Percentiles rank a stretch among this genome's conserved stretches.
phyloP scores from a whole-genome alignment of 352 stramenopile species.

The Hyphochytrium catenoides region DNA sequence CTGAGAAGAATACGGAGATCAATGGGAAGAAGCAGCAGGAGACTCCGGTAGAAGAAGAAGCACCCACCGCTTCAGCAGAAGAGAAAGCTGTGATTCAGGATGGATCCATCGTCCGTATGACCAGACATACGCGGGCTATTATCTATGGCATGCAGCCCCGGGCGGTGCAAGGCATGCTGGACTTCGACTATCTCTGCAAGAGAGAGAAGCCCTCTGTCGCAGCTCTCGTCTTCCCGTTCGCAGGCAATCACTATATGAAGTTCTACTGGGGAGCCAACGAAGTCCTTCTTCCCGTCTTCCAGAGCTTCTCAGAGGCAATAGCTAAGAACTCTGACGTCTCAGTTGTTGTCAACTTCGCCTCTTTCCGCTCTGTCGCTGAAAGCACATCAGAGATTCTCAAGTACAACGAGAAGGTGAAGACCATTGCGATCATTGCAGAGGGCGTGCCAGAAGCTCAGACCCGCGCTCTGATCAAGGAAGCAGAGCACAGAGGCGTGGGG shows the following conservation, averaged over 20 bases:
- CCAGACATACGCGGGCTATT: conserved; percentile 65
- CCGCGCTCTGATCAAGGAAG: conserved; percentile 76
- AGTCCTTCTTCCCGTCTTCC: conserved; percentile 73
- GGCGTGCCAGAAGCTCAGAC: conserved; percentile 86
- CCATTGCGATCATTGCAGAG: conserved; percentile 89
- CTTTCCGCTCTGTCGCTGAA: conserved; percentile 84
- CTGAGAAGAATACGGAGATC: conserved; percentile 8
- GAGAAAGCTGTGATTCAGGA: conserved; percentile 33
- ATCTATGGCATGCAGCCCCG: conserved; percentile 83
- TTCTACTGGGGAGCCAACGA: conserved; percentile 92
- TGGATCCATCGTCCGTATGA: conserved; percentile 55
- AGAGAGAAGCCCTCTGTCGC: conserved; percentile 76
- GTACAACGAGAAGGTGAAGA: conserved; percentile 75
- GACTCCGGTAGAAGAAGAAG: not conserved
- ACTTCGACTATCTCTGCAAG: conserved; percentile 95
- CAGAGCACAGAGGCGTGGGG: conserved; percentile 63
- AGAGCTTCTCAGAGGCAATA: conserved; percentile 67
- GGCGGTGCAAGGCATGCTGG: conserved; percentile 86
- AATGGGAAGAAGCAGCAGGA: conserved; percentile 1
- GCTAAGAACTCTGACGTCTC: conserved; percentile 77
- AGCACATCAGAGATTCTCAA: conserved; percentile 84
- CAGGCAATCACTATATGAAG: conserved; percentile 83
- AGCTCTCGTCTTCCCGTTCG: conserved; percentile 82
- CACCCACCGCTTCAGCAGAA: not conserved
- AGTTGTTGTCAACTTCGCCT: conserved; percentile 90